Conservation (phyloP, 495 filamentous ascomycete species). For the Penicillium samsonianum region DNA sequence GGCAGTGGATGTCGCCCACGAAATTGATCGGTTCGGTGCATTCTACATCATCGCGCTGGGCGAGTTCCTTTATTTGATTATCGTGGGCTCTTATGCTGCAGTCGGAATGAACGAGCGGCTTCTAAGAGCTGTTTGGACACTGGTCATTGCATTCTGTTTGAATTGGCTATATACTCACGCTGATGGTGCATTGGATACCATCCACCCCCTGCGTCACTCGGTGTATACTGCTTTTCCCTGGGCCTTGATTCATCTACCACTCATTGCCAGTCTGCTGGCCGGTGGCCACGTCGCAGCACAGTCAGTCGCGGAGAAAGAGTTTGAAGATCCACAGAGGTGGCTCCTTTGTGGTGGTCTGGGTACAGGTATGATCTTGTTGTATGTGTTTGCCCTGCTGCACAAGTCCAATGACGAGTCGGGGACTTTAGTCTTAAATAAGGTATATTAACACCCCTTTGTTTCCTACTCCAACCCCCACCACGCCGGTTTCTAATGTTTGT, state of each 20-base stretch:
- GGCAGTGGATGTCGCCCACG: slow-evolving; percentile 48
- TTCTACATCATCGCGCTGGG: slow-evolving; percentile 54
- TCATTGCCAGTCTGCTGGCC: slow-evolving; percentile 40
- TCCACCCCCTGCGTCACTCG: slow-evolving; percentile 39
- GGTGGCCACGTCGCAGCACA: slow-evolving; percentile 42
- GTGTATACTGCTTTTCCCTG: slow-evolving; percentile 37
- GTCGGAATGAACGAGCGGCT: slow-evolving; percentile 40
- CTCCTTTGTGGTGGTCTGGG: slow-evolving; percentile 42
- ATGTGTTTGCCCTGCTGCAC: slow-evolving; percentile 36
- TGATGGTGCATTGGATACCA: slow-evolving; percentile 35
- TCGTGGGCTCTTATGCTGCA: slow-evolving; percentile 41
- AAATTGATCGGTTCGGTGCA: slow-evolving; percentile 48
- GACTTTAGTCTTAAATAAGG: slow-evolving; percentile 32
- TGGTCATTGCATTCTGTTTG: slow-evolving; percentile 49
- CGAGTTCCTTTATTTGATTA: slow-evolving; percentile 48
- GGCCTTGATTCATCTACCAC: slow-evolving; percentile 41
- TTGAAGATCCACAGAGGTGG: slow-evolving; percentile 36
- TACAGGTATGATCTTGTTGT: slow-evolving; percentile 40
- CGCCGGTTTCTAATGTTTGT: too few species aligned
- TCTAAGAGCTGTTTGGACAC: slow-evolving; percentile 42
- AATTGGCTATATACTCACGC: slow-evolving; percentile 47
- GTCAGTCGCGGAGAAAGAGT: slow-evolving; percentile 25
- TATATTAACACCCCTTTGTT: slow-evolving; percentile 7
- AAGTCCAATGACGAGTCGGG: slow-evolving; percentile 31
- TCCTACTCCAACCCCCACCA: too few species aligned